phyloP scores from a whole-genome alignment of 306 rosid genomes.

The Cucurbita pepo region DNA sequence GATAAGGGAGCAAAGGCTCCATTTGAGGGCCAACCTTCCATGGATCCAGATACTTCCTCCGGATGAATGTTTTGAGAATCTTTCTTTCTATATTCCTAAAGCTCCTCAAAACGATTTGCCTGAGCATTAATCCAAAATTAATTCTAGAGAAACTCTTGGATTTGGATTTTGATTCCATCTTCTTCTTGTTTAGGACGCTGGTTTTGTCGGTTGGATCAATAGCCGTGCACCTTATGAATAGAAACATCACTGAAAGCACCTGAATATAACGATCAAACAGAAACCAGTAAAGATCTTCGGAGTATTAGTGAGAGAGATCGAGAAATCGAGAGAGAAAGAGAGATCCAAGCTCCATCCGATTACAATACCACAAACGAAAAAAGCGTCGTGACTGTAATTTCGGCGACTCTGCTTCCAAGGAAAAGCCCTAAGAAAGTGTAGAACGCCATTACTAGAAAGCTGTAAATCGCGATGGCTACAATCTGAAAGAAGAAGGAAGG shows the following conservation, averaged over 20 bases:
- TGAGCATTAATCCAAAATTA: conserved; percentile 40
- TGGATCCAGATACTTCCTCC: conserved; percentile 76
- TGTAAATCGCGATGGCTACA: conserved; percentile 58
- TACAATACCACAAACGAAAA: conserved; percentile 39
- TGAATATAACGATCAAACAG: conserved; percentile 3
- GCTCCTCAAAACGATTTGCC: conserved; percentile 56
- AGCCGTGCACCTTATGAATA: conserved; percentile 71
- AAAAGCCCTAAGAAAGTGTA: conserved; percentile 66
- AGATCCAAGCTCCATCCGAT: no score
- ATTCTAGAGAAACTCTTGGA: conserved; percentile 1
- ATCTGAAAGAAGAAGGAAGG: conserved; percentile 22
- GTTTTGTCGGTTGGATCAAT: conserved; percentile 80
- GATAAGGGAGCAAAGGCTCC: conserved; percentile 75
- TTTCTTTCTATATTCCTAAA: conserved; percentile 70
- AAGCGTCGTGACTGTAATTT: conserved; percentile 36
- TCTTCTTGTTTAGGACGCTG: conserved; percentile 32
- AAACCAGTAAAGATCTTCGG: background rate
- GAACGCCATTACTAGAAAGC: conserved; percentile 51
- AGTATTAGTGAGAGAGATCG: background rate
- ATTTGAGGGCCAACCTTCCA: conserved; percentile 30
- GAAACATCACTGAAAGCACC: conserved; percentile 53
- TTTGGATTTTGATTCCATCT: conserved; percentile 7
- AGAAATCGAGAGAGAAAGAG: no score
- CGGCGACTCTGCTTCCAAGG: conserved; percentile 53
- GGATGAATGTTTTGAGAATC: conserved; percentile 55